Evolutionary conservation across 345 rosid species (phyloP).

Genomic region (Crucihimalaya himalaica): DNA sequence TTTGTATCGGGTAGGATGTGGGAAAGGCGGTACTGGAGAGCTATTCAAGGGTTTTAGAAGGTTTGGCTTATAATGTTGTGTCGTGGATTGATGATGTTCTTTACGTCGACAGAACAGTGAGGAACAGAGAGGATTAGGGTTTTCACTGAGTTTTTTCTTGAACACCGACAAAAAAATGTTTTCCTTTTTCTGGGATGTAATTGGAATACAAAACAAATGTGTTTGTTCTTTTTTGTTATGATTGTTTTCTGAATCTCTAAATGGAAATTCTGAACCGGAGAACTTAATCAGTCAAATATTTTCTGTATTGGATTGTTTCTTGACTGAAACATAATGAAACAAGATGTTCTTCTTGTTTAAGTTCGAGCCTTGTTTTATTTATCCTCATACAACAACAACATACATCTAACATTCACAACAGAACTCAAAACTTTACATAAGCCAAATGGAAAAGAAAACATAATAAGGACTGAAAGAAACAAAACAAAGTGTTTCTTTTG

Average conservation of each 20-base stretch:
- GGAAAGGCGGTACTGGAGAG: constrained; percentile 90
- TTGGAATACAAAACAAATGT: constrained; percentile 18
- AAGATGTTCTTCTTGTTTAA: constrained; percentile 15
- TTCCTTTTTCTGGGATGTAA: background rate
- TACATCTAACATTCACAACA: constrained; percentile 31
- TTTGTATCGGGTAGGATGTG: constrained; percentile 61
- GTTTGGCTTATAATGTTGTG: constrained; percentile 83
- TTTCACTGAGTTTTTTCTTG: background rate
- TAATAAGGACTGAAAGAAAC: background rate
- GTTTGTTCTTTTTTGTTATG: background rate
- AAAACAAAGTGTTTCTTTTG: background rate
- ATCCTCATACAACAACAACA: constrained; percentile 28
- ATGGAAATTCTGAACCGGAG: background rate
- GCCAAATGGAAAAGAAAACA: constrained; percentile 22
- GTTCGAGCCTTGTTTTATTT: constrained; percentile 31
- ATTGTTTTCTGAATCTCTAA: constrained; percentile 17
- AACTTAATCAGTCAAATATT: background rate
- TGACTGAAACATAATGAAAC: background rate
- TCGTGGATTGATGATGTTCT: constrained; percentile 94
- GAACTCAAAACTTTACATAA: constrained; percentile 31
- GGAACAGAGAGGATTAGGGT: constrained; percentile 47
- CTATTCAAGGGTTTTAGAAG: constrained; percentile 89
- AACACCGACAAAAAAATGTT: background rate
- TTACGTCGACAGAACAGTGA: constrained; percentile 59
- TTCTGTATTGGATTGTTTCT: background rate